Evolutionary conservation across 192 early-diverging fungal species (phyloP), one percentile per base, ranked within the genome.

Genomic region (Funneliformis geosporum): DNA sequence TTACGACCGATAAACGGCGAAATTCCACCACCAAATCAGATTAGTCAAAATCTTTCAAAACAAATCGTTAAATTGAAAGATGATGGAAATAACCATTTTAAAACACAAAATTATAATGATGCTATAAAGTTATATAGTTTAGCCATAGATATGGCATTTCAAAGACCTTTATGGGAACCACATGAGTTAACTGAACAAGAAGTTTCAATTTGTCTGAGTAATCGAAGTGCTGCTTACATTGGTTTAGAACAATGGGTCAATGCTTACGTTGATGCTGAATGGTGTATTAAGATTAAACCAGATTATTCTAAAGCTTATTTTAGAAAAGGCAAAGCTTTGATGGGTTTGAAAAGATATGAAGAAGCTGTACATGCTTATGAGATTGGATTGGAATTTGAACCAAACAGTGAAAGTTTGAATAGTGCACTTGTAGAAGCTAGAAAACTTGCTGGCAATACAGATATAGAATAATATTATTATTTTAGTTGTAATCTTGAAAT

Each of bases 31-130:
- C 91, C 93, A 14, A 91, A 92, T 73, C 79, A 81, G 25, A 75
- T 89, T 72, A 84, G 88, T 84, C 83, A 87, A 72, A 80, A 88
- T 71, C 61, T 84, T 65, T 85, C 90, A 62, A 74, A 84, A 81
- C 83, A 91, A 86, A 86, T 87, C 74, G 86, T 81, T 83, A 80
- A 90, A 85, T 84, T 89, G 46, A 87, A 84, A 74, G 89, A 90
- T n/a, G 91, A 92, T 33, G 97, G 97, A 61, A 98, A 99, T 90
- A 92, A 93, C 70, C 72, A 87, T 78, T 95, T 96, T 88, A 94
- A 94, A 18, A 87, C 84, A 14, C 93, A 94, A 80, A 91, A 96
- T 44, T 95, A 92, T 81, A 86, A 86, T 33, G 92, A 94, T 79
- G 96, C 97, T 21, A 93, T 97, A 80, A 84, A 87, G 7, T 89